These are phyloP conservation scores for Termitomyces sp. DNA, from an alignment of 1,284 basidiomycete genomes.

Conservation along the genomic window DNA sequence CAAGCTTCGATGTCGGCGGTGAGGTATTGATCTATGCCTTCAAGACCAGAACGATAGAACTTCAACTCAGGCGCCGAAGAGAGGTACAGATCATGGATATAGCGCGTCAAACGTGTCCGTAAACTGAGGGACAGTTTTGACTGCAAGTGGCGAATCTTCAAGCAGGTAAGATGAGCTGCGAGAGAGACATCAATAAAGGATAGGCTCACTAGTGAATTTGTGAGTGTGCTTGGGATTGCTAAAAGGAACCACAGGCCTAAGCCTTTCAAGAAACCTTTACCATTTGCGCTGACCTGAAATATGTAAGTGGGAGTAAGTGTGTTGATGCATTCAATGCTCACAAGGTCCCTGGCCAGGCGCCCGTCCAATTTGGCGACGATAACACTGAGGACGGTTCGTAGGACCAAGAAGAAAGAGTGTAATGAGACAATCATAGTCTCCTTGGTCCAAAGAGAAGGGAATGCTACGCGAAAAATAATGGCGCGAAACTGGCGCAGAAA, in stretches of 20 bases:
- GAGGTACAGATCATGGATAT: constrained; percentile 91
- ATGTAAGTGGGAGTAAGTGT: neutral
- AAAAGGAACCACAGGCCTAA: constrained; percentile 87
- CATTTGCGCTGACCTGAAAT: constrained; percentile 71
- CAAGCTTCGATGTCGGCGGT: constrained; percentile 92
- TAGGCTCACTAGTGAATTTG: constrained; percentile 81
- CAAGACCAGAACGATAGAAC: constrained; percentile 70
- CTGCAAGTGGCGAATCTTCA: constrained; percentile 84
- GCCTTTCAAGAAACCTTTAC: constrained; percentile 78
- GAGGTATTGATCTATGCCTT: constrained; percentile 87
- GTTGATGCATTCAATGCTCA: constrained; percentile 25
- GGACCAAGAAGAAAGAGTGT: constrained; percentile 85
- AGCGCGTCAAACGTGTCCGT: constrained; percentile 84
- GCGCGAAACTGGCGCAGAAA: constrained; percentile 80
- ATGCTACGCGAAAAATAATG: constrained; percentile 68
- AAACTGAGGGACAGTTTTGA: constrained; percentile 84
- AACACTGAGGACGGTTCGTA: constrained; percentile 83
- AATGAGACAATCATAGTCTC: constrained; percentile 75
- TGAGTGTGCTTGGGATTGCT: constrained; percentile 91
- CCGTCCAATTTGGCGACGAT: constrained; percentile 89
- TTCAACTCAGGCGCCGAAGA: constrained; percentile 63
- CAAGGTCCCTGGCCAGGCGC: constrained; percentile 83
- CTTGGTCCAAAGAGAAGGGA: constrained; percentile 69
- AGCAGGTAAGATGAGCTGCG: constrained; percentile 4
- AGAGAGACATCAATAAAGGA: constrained; percentile 6